phyloP scores from a whole-genome alignment of 129 eudicot species.

The Centella asiatica region DNA sequence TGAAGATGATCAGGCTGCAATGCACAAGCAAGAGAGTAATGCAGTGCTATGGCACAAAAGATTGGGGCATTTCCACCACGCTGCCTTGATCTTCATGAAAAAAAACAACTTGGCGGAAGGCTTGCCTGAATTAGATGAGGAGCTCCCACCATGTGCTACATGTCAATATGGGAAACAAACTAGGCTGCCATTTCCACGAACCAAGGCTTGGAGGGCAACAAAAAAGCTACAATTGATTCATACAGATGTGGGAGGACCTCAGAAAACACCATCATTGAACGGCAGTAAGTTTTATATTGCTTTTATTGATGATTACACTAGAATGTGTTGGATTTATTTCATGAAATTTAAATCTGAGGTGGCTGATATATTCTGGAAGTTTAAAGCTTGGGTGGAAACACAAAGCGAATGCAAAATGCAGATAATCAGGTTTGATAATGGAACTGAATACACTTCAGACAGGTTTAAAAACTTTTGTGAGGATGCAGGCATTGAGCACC shows the following conservation, averaged over 20 bases:
- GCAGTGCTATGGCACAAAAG: constrained; percentile 3
- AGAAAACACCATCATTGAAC: no score
- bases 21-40: not conserved
- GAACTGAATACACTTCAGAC: constrained; percentile 12
- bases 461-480: no score
- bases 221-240: not conserved
- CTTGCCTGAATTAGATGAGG: not conserved
- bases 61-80: constrained; percentile 12
- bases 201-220: not conserved
- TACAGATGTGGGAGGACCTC: no score
- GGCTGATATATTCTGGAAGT: not conserved
- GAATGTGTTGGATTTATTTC: no score
- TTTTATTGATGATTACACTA: no score
- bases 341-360: constrained; percentile 13
- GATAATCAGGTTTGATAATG: constrained; percentile 2
- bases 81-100: not conserved
- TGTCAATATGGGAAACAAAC: constrained; percentile 1
- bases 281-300: no score
- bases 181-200: constrained; percentile 9
- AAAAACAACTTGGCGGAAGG: constrained; percentile 4
- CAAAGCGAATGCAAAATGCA: constrained; percentile 4
- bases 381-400: constrained; percentile 4
- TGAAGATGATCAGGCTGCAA: constrained; percentile 6
- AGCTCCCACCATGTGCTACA: not conserved
- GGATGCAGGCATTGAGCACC: no score